Evolutionary conservation across 176 grass and related monocot species (phyloP), one percentile per base, ranked within the genome.

Genomic region (Lolium multiflorum): DNA sequence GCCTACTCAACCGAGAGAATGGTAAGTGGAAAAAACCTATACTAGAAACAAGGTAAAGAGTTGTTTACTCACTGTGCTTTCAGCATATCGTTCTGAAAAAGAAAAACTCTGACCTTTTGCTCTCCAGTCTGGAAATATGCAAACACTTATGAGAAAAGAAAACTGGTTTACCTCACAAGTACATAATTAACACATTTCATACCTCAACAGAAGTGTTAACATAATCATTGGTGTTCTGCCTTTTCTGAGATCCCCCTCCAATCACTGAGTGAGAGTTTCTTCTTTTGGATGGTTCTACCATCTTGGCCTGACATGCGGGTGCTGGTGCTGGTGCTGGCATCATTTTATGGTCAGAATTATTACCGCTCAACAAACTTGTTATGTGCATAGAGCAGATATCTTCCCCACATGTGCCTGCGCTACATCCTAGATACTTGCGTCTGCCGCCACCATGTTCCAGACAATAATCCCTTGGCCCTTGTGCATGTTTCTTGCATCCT

Each of bases 401-500:
- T 41, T 16, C 82, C 50, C 86, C 86, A 73, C 79, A 88, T 58
- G 76, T 58, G 8, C 79, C 70, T 24, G 38, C 35, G 22, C 38
- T 76, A 66, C 86, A 88, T 28, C 80, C 80, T 47, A 49, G 16
- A 28, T 77, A 66, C 79, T 77, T 82, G 55, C 87, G 68, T 21
- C 47, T 80, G 16, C 82, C 82, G 0, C 82, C 82, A 65, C 87
- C 87, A 84, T 89, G 87, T 31, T 51, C 63, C 2, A 84, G 74
- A 17, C 87, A 89, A 38, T 56, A 81, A 57, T 89, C 82, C 43
- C 26, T 66, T 31, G 57, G 44, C 15, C 87, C 82, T 54, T 89
- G 87, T 58, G 82, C 87, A 57, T 82, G 73, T 17, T 89, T 89
- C 22, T 17, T 49, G 26, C 82, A 89, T 89, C 55, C 82, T 89